phyloP scores from a whole-genome alignment of 192 early-diverging fungal genomes.

The Linnemannia schmuckeri region DNA sequence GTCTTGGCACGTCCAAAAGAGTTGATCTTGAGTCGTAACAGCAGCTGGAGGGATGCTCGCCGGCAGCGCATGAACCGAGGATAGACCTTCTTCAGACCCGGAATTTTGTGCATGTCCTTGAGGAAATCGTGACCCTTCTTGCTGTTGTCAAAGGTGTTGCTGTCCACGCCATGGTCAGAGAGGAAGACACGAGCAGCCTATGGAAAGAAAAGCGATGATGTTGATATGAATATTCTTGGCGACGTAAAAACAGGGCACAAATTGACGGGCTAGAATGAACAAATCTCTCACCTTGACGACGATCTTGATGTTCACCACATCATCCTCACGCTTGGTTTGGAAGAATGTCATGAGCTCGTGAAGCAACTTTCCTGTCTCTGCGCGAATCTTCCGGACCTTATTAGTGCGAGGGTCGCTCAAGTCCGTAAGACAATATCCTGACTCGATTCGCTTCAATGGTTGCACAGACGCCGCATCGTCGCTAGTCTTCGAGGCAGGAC shows the following conservation, averaged over 20 bases:
- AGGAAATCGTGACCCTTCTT: constrained; percentile 69
- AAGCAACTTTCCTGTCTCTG: constrained; percentile 64
- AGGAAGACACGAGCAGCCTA: constrained; percentile 62
- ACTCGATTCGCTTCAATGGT: constrained; percentile 59
- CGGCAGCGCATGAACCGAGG: constrained; percentile 62
- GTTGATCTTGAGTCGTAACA: constrained; percentile 70
- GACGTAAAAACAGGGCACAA: not conserved
- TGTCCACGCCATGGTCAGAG: constrained; percentile 68
- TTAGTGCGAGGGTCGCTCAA: constrained; percentile 61
- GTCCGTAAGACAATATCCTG: constrained; percentile 80
- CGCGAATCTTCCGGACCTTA: constrained; percentile 65
- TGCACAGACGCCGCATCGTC: constrained; percentile 56
- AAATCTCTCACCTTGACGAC: constrained; percentile 65
- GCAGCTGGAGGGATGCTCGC: constrained; percentile 66
- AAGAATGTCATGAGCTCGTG: constrained; percentile 67
- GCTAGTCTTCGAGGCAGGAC: constrained; percentile 46
- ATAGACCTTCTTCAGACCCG: constrained; percentile 64
- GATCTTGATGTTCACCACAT: constrained; percentile 81
- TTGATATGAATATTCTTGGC: not conserved
- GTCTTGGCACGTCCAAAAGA: constrained; percentile 59
- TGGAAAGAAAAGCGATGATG: not conserved
- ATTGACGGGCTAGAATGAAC: not conserved
- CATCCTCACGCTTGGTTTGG: constrained; percentile 71
- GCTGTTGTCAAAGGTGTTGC: constrained; percentile 59
- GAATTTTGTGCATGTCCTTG: constrained; percentile 61